Evolutionary conservation across 2,329 filamentous ascomycete species (phyloP).

Genomic region (Ceratocystis harringtonii): DNA sequence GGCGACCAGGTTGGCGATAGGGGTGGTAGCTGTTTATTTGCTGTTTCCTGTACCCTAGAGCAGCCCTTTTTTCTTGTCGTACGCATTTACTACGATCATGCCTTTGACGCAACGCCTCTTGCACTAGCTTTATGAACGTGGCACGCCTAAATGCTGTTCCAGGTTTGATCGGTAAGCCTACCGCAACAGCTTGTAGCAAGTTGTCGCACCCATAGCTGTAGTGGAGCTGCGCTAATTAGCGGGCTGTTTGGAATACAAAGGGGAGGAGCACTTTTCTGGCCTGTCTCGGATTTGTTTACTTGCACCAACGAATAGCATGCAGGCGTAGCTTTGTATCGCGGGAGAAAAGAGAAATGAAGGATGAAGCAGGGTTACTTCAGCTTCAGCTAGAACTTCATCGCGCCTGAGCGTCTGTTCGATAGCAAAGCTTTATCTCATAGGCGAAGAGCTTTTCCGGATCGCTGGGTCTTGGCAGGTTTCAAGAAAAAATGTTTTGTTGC

Average conservation of each 20-base stretch:
- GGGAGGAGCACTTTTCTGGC: neutral
- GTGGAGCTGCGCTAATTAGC: neutral
- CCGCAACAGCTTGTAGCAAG: neutral
- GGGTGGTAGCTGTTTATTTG: neutral
- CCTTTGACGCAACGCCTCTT: neutral
- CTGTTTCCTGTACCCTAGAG: neutral
- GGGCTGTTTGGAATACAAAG: neutral
- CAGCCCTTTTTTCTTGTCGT: neutral
- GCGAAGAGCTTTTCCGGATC: neutral
- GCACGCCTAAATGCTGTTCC: neutral
- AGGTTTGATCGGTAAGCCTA: neutral
- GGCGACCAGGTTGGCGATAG: neutral
- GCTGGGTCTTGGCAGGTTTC: slow-evolving; percentile 3
- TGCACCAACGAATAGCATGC: neutral
- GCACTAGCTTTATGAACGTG: neutral
- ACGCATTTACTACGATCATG: neutral
- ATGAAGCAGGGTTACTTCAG: neutral
- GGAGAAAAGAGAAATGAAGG: neutral
- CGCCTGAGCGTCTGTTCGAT: neutral
- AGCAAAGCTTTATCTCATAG: neutral
- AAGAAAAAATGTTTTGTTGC: neutral
- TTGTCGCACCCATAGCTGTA: neutral
- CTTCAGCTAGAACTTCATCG: neutral
- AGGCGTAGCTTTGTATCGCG: neutral
- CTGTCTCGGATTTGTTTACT: neutral